A percentile compares a stretch with the other conserved stretches of the same genome.
Evolutionary conservation across 805 yeast species (phyloP).

Genomic region (Yarrowia phangngaensis): DNA sequence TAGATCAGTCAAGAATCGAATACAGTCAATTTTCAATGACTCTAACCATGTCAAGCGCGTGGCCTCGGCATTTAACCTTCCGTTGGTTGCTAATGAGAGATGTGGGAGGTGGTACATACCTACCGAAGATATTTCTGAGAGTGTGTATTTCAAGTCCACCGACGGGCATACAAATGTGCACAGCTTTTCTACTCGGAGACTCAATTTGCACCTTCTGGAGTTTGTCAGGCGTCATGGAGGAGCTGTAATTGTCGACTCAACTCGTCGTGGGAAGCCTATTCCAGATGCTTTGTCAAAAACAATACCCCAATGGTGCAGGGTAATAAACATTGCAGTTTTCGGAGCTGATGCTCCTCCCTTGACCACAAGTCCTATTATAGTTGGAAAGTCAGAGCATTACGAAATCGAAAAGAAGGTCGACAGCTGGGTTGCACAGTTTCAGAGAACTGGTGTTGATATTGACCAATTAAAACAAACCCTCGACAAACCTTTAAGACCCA

Average conservation of each 20-base stretch:
- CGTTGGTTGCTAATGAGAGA: constrained; percentile 63
- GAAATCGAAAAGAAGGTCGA: constrained; percentile 51
- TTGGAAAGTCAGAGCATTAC: constrained; percentile 54
- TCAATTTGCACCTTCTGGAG: constrained; percentile 68
- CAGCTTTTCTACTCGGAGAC: constrained; percentile 68
- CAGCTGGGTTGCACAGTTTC: constrained; percentile 46
- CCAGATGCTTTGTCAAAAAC: constrained; percentile 89
- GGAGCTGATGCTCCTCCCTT: constrained; percentile 40
- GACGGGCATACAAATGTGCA: constrained; percentile 86
- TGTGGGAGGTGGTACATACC: constrained; percentile 84
- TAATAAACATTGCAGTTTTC: constrained; percentile 54
- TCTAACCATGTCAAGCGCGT: constrained; percentile 49
- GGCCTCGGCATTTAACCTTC: constrained; percentile 38
- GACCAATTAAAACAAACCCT: constrained; percentile 40
- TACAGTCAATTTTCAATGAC: constrained; percentile 71
- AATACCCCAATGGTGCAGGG: constrained; percentile 88
- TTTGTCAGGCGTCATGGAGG: constrained; percentile 47
- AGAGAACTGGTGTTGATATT: constrained; percentile 43
- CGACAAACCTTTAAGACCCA: constrained; percentile 56
- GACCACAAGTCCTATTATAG: constrained; percentile 50
- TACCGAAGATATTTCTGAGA: constrained; percentile 43
- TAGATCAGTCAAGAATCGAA: constrained; percentile 53
- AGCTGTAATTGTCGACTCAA: constrained; percentile 69
- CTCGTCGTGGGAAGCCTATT: constrained; percentile 75
- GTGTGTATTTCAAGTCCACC: constrained; percentile 80